A percentile compares a stretch with the other conserved stretches of the same genome.
Evolutionary conservation across 1,284 basidiomycete species (phyloP).

Genomic region (Apiotrichum veenhuisii): DNA sequence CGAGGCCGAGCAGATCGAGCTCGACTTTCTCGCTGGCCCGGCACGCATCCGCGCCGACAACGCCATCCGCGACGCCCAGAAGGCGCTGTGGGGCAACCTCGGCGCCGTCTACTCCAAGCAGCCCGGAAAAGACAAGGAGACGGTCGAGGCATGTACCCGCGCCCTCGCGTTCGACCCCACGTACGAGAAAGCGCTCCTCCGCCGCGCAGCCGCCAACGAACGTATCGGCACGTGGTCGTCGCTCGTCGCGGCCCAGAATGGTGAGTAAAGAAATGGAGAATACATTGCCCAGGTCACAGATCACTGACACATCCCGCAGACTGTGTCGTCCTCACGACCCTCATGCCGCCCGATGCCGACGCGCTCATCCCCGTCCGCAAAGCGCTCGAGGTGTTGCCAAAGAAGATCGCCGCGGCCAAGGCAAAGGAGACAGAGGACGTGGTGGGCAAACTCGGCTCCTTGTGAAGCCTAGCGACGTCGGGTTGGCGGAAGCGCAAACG

Average conservation of each 20-base stretch:
- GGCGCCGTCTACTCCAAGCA: conserved; percentile 50
- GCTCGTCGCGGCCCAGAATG: conserved; percentile 63
- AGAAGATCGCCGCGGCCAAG: conserved; percentile 4
- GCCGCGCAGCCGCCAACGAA: conserved; percentile 81
- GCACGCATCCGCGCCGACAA: conserved; percentile 27
- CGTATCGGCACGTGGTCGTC: conserved; percentile 75
- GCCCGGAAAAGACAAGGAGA: conserved; percentile 44
- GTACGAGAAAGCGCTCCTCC: conserved; percentile 83
- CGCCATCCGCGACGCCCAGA: conserved; percentile 32
- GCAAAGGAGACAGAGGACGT: conserved; percentile 12
- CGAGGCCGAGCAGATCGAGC: conserved; percentile 35
- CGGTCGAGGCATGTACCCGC: conserved; percentile 48
- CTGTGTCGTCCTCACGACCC: conserved; percentile 7
- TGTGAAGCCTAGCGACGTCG: background rate
- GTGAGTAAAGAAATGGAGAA: background rate
- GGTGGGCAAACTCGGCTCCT: conserved; percentile 6
- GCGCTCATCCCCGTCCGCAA: conserved; percentile 6
- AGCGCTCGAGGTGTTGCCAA: conserved; percentile 11
- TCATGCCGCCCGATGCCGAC: conserved; percentile 13
- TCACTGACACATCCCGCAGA: conserved; percentile 2
- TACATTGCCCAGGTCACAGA: background rate
- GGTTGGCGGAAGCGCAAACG: background rate
- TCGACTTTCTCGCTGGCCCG: conserved; percentile 11
- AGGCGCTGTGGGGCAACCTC: conserved; percentile 43
- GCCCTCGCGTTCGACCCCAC: conserved; percentile 77